phyloP scores from a whole-genome alignment of 495 filamentous ascomycete genomes.

The Penicillium longicatenatum region DNA sequence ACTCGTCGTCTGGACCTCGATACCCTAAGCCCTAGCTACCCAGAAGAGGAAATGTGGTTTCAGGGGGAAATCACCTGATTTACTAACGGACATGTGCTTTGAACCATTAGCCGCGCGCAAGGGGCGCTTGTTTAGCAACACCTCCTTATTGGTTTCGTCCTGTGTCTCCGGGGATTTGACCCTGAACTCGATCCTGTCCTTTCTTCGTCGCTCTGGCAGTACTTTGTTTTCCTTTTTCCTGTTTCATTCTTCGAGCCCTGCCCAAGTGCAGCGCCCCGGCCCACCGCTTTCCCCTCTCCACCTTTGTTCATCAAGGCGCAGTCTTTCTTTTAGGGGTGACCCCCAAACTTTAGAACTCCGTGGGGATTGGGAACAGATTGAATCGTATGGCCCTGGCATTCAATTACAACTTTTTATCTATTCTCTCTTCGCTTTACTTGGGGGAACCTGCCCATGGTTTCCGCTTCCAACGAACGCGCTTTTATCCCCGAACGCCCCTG shows the following conservation, averaged over 20 bases:
- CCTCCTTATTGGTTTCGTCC: conserved; percentile 37
- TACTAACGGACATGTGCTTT: neutral
- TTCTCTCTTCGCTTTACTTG: neutral
- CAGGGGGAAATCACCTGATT: conserved; percentile 25
- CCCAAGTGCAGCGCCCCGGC: conserved; percentile 25
- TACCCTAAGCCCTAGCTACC: conserved; percentile 23
- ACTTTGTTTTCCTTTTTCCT: conserved; percentile 19
- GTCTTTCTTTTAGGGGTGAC: conserved; percentile 30
- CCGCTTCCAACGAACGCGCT: conserved; percentile 17
- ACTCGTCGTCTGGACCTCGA: neutral
- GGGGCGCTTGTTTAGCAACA: conserved; percentile 42
- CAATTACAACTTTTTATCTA: neutral
- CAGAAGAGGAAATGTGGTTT: conserved; percentile 8
- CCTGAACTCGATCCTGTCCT: conserved; percentile 24
- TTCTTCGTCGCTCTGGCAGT: conserved; percentile 39
- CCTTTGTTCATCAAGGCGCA: conserved; percentile 26
- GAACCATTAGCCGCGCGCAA: conserved; percentile 43
- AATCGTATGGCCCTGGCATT: neutral
- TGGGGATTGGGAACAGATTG: conserved; percentile 7
- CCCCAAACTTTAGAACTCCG: conserved; percentile 11
- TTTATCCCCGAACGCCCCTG: conserved; percentile 20
- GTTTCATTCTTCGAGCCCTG: conserved; percentile 15
- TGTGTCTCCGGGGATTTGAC: conserved; percentile 35
- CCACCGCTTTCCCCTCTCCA: conserved; percentile 32
- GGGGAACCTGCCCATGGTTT: neutral